phyloP scores from a whole-genome alignment of 495 filamentous ascomycete genomes.

The Trichoderma asperelloides region DNA sequence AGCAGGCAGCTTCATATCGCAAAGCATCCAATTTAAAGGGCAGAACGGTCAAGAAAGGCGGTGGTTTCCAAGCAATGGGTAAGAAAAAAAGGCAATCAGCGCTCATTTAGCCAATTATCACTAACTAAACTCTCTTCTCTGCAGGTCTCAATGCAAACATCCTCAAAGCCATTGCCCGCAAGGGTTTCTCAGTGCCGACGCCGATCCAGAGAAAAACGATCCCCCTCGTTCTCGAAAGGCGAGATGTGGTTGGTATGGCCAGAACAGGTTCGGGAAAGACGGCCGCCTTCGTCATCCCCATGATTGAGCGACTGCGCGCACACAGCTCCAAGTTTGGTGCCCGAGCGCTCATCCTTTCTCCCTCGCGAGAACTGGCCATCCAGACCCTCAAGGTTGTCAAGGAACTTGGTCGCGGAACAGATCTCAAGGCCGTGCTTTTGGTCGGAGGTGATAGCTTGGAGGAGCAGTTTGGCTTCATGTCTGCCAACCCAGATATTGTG shows the following conservation, averaged over 20 bases:
- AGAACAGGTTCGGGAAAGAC: conserved; percentile 95
- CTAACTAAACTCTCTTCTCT: conserved; percentile 11
- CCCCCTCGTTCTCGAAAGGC: conserved; percentile 75
- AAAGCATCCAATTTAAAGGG: conserved; percentile 76
- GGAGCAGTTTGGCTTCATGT: conserved; percentile 91
- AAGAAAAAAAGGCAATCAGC: conserved; percentile 10
- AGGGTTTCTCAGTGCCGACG: conserved; percentile 91
- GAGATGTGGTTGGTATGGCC: conserved; percentile 96
- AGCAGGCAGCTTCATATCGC: conserved; percentile 76
- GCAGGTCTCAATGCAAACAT: conserved; percentile 66
- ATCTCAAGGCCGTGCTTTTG: conserved; percentile 77
- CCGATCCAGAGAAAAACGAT: conserved; percentile 97
- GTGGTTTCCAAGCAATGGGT: conserved; percentile 96
- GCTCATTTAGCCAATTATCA: not conserved
- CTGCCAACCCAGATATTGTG: conserved; percentile 87
- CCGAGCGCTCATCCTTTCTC: conserved; percentile 78
- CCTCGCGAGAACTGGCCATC: conserved; percentile 83
- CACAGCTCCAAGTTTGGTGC: conserved; percentile 81
- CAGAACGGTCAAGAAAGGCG: conserved; percentile 81
- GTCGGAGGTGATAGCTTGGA: conserved; percentile 94
- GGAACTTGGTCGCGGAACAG: conserved; percentile 82
- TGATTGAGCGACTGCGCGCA: conserved; percentile 89
- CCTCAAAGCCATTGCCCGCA: conserved; percentile 79
- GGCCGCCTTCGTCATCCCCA: conserved; percentile 93
- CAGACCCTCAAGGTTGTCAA: conserved; percentile 96